A percentile compares a stretch with the other conserved stretches of the same genome.
Evolutionary conservation across 768 basidiomycete species (phyloP).

Genomic region (Arthromyces matolae): DNA sequence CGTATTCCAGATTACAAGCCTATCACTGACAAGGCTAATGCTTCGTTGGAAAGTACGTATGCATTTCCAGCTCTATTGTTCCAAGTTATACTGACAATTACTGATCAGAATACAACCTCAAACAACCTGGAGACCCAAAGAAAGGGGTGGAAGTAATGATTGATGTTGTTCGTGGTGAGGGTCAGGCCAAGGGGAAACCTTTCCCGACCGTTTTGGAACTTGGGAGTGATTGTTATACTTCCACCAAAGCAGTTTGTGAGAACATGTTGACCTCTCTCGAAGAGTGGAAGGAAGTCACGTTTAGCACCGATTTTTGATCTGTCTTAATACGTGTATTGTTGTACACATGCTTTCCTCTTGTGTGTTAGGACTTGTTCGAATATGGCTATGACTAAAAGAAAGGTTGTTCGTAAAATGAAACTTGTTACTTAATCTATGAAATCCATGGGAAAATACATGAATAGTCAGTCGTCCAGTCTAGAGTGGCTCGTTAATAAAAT

Average conservation of each 20-base stretch:
- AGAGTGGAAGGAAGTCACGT: constrained; percentile 20
- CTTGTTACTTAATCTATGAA: too few relatives aligned
- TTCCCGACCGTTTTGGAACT: too few relatives aligned
- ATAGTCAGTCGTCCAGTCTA: too few relatives aligned
- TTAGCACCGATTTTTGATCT: not conserved
- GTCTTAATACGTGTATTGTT: not conserved
- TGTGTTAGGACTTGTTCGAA: too few relatives aligned
- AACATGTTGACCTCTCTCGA: constrained; percentile 9
- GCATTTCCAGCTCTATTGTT: not conserved
- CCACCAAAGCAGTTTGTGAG: constrained; percentile 18
- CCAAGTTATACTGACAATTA: too few relatives aligned
- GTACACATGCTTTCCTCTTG: too few relatives aligned
- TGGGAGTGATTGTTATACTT: constrained; percentile 24
- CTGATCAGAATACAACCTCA: constrained; percentile 29
- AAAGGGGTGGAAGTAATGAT: constrained; percentile 28
- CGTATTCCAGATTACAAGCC: constrained; percentile 32
- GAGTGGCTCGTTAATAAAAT: too few relatives aligned
- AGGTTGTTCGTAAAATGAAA: too few relatives aligned
- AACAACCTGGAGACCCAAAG: constrained; percentile 34
- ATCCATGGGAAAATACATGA: too few relatives aligned
- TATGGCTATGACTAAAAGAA: too few relatives aligned
- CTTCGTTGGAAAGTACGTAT: constrained; percentile 22
- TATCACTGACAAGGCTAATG: constrained; percentile 23
- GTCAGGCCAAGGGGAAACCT: constrained; percentile 33
- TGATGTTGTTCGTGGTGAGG: constrained; percentile 34